Conservation (phyloP, 305 asterid genomes). For the Rubia tinctorum region DNA sequence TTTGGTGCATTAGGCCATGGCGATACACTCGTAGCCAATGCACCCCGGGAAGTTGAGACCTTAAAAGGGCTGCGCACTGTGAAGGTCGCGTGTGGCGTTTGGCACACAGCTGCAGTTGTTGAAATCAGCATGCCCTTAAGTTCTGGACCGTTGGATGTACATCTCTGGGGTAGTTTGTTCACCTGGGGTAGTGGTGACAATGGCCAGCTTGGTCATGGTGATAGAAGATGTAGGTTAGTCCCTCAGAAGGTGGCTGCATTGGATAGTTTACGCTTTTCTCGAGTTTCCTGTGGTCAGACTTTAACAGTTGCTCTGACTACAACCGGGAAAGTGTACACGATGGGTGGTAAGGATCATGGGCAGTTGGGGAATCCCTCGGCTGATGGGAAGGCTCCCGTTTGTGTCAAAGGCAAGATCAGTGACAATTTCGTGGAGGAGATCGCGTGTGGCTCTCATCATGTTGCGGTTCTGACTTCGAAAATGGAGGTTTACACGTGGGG, state of each 20-base stretch:
- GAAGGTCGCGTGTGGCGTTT: slow-evolving; percentile 79
- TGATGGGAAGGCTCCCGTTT: slow-evolving; percentile 45
- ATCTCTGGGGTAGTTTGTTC: slow-evolving; percentile 55
- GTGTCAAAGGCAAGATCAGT: slow-evolving; percentile 45
- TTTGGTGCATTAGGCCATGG: slow-evolving; percentile 95
- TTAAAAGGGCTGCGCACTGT: slow-evolving; percentile 48
- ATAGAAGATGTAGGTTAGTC: slow-evolving; percentile 37
- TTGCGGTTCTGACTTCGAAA: slow-evolving; percentile 68
- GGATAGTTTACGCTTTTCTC: slow-evolving; percentile 37
- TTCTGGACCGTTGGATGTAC: slow-evolving; percentile 24
- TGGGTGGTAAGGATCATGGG: slow-evolving; percentile 55
- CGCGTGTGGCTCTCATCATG: slow-evolving; percentile 81
- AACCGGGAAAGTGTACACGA: slow-evolving; percentile 64
- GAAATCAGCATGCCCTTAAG: slow-evolving; percentile 24
- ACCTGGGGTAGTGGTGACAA: slow-evolving; percentile 96
- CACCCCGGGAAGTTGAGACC: slow-evolving; percentile 70
- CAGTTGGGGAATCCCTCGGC: slow-evolving; percentile 35
- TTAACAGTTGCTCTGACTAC: slow-evolving; percentile 64
- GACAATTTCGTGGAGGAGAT: slow-evolving; percentile 62
- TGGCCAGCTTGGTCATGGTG: slow-evolving; percentile 74
- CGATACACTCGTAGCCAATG: slow-evolving; percentile 24
- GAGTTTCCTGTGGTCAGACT: slow-evolving; percentile 67
- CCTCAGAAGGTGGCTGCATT: slow-evolving; percentile 53
- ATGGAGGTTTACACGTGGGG: slow-evolving; percentile 93
- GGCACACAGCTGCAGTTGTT: slow-evolving; percentile 95